phyloP scores from a whole-genome alignment of 2,329 filamentous ascomycete genomes.

The Cephalotrichum gorgonifer region DNA sequence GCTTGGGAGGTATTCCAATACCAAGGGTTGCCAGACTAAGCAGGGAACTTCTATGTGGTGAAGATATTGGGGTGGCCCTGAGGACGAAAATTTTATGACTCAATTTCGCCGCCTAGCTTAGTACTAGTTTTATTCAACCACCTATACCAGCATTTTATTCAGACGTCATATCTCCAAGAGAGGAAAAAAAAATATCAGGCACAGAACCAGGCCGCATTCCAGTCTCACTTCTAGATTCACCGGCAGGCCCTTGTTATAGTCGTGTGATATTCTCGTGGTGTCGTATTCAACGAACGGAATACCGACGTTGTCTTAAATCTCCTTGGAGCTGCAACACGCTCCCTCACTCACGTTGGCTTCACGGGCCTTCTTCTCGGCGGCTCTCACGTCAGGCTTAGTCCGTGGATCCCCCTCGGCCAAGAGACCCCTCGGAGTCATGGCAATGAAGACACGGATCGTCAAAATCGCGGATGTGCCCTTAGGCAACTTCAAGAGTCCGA shows the following conservation, averaged over 20 bases:
- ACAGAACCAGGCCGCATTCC: too few species aligned
- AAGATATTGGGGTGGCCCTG: neutral
- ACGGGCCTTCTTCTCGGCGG: neutral
- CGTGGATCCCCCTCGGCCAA: neutral
- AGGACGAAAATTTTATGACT: neutral
- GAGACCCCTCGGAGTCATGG: neutral
- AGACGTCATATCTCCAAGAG: too few species aligned
- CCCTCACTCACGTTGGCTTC: slow-evolving; percentile 3
- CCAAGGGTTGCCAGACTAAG: too few species aligned
- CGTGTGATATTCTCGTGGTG: too few species aligned
- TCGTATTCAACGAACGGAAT: neutral
- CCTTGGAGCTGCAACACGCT: neutral
- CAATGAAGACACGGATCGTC: slow-evolving; percentile 30
- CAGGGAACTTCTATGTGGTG: too few species aligned
- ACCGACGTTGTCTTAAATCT: neutral
- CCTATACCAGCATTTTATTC: too few species aligned
- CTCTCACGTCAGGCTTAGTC: neutral
- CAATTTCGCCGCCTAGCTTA: neutral
- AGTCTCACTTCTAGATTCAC: too few species aligned
- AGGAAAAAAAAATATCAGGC: too few species aligned
- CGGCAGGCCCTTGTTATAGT: too few species aligned
- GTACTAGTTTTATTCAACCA: too few species aligned
- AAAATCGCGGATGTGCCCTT: slow-evolving; percentile 20
- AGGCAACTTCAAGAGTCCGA: slow-evolving; percentile 20
- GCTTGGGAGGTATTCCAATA: too few species aligned